Base-by-base conservation (phyloP, 2,329 filamentous ascomycete genomes). In the Fusarium burgessii region DNA sequence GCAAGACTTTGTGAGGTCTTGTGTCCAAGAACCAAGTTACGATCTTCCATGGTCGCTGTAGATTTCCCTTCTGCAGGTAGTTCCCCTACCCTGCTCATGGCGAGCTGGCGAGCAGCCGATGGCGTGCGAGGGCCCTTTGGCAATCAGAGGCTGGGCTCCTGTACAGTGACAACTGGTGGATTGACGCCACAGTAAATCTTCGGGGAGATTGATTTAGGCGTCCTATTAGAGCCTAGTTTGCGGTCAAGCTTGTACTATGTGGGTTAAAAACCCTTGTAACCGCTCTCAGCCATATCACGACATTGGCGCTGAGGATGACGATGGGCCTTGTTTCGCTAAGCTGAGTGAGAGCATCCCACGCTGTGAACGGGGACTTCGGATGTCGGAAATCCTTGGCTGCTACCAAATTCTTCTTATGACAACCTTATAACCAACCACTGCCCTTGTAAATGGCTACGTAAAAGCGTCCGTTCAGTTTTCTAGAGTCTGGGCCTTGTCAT, bases 61-160 rank as follows among this genome's bases (percentile, higher is more conserved):
- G 27, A 42, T 35, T 36, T 61, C 25, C 18, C 55, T 45, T 35
- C 42, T 46, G 25, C 15, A 38, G 56, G 33, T 42, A 43, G n/a
- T 51, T 61, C 36, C 49, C 59, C 50, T 51, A 33, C 56, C 64
- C 73, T 74, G 71, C 65, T 74, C 66, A 77, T 70, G 52, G 73
- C 73, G 73, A 77, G 73, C 73, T 72, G 58, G 74, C 74, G 74
- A 77, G 73, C 74, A 69, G 59, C 71, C 75, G 75, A 77, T 77
- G 68, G 73, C 75, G 75, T 77, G 75, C 75, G 75, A 76, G 73
- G 64, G 69, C 58, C 54, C 64, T 52, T 27, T 61, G 69, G 69
- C 58, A 59, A 72, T 75, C 70, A 74, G 70, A 72, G 67, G 70
- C 71, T 68, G 72, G 68, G 59, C 62, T 73, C 35, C 33, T 36